Base-by-base conservation (phyloP, 768 basidiomycete species). In the Kwoniella europaea region DNA sequence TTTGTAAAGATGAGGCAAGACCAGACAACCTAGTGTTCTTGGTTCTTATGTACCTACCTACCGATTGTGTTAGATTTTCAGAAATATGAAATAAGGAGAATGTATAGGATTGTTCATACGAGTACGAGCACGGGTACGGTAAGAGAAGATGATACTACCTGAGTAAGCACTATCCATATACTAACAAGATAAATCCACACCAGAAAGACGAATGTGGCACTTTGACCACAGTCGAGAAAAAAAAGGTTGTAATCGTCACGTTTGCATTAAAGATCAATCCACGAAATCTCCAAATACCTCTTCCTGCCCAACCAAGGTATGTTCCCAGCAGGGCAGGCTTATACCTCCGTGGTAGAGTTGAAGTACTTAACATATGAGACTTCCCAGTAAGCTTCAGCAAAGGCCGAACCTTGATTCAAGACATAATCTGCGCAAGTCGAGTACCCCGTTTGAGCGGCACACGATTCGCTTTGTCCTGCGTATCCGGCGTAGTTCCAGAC, bases 401-500 rank as follows among this genome's bases (percentile, higher is more conserved):
- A 83, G 29, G 77, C 67, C 65, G 64, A 66, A 58, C 95, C 94
- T 65, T 87, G 89, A 53, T 88, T 88, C 71, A 86, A 86, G 29
- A 97, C 90, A 81, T 90, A 98, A 15, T 89, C 88, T 63, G 89
- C 87, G 75, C 94, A 98, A 4, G 90, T 91, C 27, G 90, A 85
- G 82, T 89, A 90, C 52, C 93, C 93, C 15, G 94, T 98, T 74
- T 88, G 87, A 75, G 89, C 85, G 16, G 92, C 92, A 77, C 94
- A 98, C 82, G 91, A 93, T 82, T 91, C 88, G 18, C 88, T 89
- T 85, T 95, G 94, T 63, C 94, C 94, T 18, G 83, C 83, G 65
- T 91, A 92, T 64, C 90, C 87, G 41, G 92, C 92, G 61, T 90
- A 71, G 60, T 84, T 85, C 94, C 94, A 98, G n/a, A 88, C 90